Evolutionary conservation across 176 grass and related monocot genomes (phyloP).

Genomic region (Lolium multiflorum): DNA sequence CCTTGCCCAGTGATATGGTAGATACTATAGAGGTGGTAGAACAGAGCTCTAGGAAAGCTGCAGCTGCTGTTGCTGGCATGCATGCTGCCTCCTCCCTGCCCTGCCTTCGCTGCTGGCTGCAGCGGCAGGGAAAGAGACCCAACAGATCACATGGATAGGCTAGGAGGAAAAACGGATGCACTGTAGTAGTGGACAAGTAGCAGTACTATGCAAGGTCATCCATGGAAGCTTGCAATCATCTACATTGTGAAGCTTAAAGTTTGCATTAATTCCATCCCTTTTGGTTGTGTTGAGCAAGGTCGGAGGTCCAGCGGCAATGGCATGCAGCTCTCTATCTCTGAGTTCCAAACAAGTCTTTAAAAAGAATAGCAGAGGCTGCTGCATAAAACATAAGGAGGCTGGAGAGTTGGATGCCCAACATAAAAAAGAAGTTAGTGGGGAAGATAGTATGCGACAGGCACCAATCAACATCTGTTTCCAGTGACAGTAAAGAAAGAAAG

Average conservation of each 20-base stretch:
- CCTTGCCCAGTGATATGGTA: conserved; percentile 24
- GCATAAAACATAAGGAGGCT: background rate
- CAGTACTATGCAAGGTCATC: background rate
- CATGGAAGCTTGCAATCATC: background rate
- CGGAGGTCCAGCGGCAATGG: conserved; percentile 41
- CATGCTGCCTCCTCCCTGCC: conserved; percentile 47
- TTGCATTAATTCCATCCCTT: conserved; percentile 34
- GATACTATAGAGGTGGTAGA: background rate
- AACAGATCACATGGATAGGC: conserved; percentile 67
- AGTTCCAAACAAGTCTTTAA: conserved; percentile 24
- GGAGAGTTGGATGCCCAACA: background rate
- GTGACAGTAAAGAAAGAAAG: conserved; percentile 28
- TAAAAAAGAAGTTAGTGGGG: conserved; percentile 6
- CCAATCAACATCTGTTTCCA: conserved; percentile 33
- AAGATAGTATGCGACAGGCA: conserved; percentile 26
- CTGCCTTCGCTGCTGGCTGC: no score
- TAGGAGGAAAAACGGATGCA: conserved; percentile 14
- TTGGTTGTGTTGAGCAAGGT: conserved; percentile 51
- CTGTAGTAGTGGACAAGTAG: background rate
- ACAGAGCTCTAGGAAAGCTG: conserved; percentile 40
- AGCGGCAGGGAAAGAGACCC: conserved; percentile 59
- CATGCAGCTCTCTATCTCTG: conserved; percentile 17
- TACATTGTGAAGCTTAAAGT: conserved; percentile 28
- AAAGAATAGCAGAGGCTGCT: background rate
- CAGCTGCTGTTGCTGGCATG: conserved; percentile 21